A percentile compares a stretch with the other conserved stretches of the same genome.
These are phyloP conservation scores for Chaetoscypha palmicola DNA, from an alignment of 2,329 filamentous ascomycete species.

Conservation along the genomic window DNA sequence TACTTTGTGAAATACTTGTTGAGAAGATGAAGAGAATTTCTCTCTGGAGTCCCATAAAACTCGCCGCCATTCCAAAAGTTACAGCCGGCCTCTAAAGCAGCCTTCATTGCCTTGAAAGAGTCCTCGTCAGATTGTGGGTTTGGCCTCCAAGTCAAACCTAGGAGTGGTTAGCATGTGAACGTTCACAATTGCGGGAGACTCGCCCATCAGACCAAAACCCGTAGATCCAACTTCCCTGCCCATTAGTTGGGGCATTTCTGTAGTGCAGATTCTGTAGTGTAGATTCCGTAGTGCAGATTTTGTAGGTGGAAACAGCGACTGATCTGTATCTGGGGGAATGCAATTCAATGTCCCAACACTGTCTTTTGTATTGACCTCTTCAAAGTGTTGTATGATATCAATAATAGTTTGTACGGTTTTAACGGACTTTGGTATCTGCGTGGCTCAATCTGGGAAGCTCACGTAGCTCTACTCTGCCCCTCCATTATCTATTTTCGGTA, in stretches of 20 bases:
- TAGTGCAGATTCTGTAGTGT: not conserved
- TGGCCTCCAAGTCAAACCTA: constrained; percentile 26
- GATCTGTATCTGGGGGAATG: too few species aligned
- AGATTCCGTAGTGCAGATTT: too few species aligned
- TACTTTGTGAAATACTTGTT: constrained; percentile 55
- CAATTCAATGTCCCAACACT: too few species aligned
- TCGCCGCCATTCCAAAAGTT: constrained; percentile 52
- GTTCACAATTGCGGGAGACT: not conserved
- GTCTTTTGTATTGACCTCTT: too few species aligned
- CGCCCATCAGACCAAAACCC: constrained; percentile 14
- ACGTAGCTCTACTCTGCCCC: too few species aligned
- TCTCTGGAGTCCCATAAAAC: constrained; percentile 53
- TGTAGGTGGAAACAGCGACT: too few species aligned
- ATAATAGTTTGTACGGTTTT: too few species aligned
- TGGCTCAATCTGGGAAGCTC: too few species aligned
- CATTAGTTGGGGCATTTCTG: constrained; percentile 7
- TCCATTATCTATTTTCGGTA: too few species aligned
- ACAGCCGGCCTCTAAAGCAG: constrained; percentile 39
- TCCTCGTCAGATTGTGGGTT: constrained; percentile 35
- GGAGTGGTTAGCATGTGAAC: not conserved
- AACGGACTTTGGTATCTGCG: too few species aligned
- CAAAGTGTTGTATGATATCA: too few species aligned
- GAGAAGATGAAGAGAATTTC: constrained; percentile 53
- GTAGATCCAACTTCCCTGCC: constrained; percentile 14
- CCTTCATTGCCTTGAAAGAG: constrained; percentile 47